These are phyloP conservation scores for Eimeria praecox DNA, from an alignment of 169 alveolate species.

Conservation along the genomic window DNA sequence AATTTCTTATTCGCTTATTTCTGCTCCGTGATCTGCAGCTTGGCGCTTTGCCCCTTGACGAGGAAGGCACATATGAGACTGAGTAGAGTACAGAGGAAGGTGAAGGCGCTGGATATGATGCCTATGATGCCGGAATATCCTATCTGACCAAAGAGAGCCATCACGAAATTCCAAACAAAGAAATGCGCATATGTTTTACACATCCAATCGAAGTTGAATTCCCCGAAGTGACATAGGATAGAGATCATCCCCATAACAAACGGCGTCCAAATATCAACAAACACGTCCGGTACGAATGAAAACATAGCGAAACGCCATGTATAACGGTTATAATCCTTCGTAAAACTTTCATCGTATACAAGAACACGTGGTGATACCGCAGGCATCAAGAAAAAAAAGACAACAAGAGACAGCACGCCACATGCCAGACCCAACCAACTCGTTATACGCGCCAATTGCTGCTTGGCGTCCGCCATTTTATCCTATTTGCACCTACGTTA, in stretches of 20 bases:
- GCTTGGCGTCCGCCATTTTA: conserved; percentile 60
- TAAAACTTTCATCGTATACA: conserved; percentile 13
- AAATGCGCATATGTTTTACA: conserved; percentile 57
- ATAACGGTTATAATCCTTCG: conserved; percentile 27
- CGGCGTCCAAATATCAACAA: conserved; percentile 59
- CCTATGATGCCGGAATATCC: conserved; percentile 78
- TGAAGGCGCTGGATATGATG: conserved; percentile 72
- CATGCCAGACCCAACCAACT: conserved; percentile 65
- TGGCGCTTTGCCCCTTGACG: conserved; percentile 51
- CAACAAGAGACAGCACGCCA: conserved; percentile 70
- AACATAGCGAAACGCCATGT: conserved; percentile 67
- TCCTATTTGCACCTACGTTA: background rate
- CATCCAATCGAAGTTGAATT: conserved; percentile 65
- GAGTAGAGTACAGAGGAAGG: conserved; percentile 56
- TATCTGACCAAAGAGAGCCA: conserved; percentile 76
- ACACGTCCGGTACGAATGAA: conserved; percentile 72
- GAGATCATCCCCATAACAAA: conserved; percentile 79
- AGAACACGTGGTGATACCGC: conserved; percentile 18
- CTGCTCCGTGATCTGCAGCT: conserved; percentile 47
- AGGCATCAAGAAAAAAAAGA: conserved; percentile 54
- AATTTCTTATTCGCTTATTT: background rate
- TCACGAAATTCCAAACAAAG: conserved; percentile 72
- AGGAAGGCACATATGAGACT: conserved; percentile 66
- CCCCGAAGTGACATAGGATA: conserved; percentile 70
- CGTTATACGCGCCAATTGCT: conserved; percentile 27